phyloP scores from a whole-genome alignment of 208 protist species.

The Trypanosoma caninum region DNA sequence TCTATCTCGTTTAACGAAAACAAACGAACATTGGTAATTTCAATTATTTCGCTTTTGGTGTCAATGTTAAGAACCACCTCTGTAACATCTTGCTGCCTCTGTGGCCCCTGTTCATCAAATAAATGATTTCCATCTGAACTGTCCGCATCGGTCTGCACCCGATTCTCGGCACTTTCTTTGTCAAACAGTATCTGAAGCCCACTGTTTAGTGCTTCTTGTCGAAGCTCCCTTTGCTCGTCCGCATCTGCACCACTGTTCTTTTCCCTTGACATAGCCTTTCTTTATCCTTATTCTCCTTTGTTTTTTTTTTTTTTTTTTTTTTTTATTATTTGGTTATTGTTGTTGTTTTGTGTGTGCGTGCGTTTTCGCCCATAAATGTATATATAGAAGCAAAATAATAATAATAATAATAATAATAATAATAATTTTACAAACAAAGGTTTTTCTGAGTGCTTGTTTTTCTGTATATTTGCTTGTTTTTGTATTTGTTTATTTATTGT shows the following conservation, averaged over 20 bases:
- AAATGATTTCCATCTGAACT: conserved; percentile 25
- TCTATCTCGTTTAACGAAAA: conserved; percentile 87
- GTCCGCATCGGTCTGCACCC: conserved; percentile 26
- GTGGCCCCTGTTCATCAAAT: background rate
- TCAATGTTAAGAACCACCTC: conserved; percentile 52
- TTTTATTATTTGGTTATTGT: too few species aligned
- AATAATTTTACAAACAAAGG: background rate
- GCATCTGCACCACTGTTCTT: background rate
- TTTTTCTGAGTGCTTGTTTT: too few species aligned
- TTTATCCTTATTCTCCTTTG: background rate
- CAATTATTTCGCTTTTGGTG: conserved; percentile 47
- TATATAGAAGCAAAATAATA: background rate
- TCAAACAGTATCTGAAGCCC: conserved; percentile 23
- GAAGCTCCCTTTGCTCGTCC: conserved; percentile 8
- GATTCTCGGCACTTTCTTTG: background rate
- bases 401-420: conserved; percentile 2
- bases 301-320: background rate
- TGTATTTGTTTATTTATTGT: background rate
- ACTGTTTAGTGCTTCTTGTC: conserved; percentile 10
- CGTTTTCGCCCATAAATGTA: too few species aligned
- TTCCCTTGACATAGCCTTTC: conserved; percentile 12
- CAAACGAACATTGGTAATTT: conserved; percentile 82
- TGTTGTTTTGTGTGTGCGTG: too few species aligned
- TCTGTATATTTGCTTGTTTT: background rate
- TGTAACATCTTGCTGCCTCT: conserved; percentile 7